A percentile compares a stretch with the other conserved stretches of the same genome.
These are phyloP conservation scores for Blastobotrys niveus DNA, from an alignment of 1,139 yeast genomes.

Conservation along the genomic window DNA sequence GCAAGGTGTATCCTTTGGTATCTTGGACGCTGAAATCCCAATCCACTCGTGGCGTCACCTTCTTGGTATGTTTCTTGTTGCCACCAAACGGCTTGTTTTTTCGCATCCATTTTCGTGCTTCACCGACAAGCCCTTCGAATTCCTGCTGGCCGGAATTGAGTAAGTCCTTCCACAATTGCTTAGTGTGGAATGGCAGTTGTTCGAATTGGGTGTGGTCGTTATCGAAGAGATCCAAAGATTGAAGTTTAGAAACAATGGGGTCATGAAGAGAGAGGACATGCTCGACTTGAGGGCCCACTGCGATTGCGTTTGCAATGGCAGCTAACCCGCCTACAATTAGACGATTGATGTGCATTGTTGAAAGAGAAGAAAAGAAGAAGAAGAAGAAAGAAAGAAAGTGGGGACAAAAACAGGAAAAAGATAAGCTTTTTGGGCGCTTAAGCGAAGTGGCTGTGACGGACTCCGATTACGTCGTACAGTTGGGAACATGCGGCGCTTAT, in stretches of 20 bases:
- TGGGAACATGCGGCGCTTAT: too few relatives aligned
- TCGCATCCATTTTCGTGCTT: not conserved
- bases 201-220: not conserved
- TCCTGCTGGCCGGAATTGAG: not conserved
- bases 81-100: not conserved
- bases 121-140: not conserved
- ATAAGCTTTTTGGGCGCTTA: too few relatives aligned
- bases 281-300: conserved; percentile 9
- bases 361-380: not conserved
- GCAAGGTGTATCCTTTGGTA: not conserved
- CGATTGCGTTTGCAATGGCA: not conserved
- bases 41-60: not conserved
- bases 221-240: not conserved
- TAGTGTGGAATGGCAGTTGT: not conserved
- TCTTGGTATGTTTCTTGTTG: not conserved
- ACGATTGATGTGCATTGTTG: too few relatives aligned
- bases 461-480: too few relatives aligned
- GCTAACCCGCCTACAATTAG: not conserved
- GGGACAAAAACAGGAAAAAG: too few relatives aligned
- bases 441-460: too few relatives aligned
- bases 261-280: conserved; percentile 1
- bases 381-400: not conserved
- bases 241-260: not conserved
- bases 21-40: conserved; percentile 7
- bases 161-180: conserved; percentile 2